Base-by-base conservation (phyloP, 768 basidiomycete genomes). In the Lentinula aciculospora region DNA sequence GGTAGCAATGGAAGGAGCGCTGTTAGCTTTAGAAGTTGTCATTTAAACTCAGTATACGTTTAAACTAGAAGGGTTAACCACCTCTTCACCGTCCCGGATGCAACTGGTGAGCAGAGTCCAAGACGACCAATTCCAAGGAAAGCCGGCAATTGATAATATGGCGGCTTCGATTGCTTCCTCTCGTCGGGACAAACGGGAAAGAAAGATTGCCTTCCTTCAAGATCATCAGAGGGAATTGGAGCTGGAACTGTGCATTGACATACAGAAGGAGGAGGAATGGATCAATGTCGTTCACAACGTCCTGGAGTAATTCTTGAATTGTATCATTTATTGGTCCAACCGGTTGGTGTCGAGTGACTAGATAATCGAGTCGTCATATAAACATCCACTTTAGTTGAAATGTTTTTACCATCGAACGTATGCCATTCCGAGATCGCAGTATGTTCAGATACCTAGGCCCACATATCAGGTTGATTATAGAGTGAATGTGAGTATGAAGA, bases 81-180 rank as follows among this genome's bases (percentile, higher is more conserved):
- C 94, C 85, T 96, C 92, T 73, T 94, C 91, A 15, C 84, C 84
- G 61, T 94, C 92, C 13, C 83, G 81, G 31, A 94, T 79, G 66
- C 90, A 89, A 54, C 83, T 84, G 2, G 81, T 81, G n/a, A 98
- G 76, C 42, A 93, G 78, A 7, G 81, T 74, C 94, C 94, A 98
- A n/a, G 85, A 76, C 27, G 90, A 89, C 94, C 95, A 98, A 67
- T 98, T 98, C 86, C 92, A 98, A 12, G 90, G 88, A 65, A 86
- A 92, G 4, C 79, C 78, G 36, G 80, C 77, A 42, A 96, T 85
- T 12, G 93, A 94, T 32, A 83, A 71, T 17, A 97, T 75, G 13
- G 84, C 81, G 62, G 77, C 80, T 67, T 95, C 93, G 12, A 96
- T 89, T 1, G 96, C 93, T 66, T 93, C 89, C 59, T 92, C 86